Evolutionary conservation across 768 basidiomycete genomes (phyloP).

Genomic region (Hemileccinum impolitum): DNA sequence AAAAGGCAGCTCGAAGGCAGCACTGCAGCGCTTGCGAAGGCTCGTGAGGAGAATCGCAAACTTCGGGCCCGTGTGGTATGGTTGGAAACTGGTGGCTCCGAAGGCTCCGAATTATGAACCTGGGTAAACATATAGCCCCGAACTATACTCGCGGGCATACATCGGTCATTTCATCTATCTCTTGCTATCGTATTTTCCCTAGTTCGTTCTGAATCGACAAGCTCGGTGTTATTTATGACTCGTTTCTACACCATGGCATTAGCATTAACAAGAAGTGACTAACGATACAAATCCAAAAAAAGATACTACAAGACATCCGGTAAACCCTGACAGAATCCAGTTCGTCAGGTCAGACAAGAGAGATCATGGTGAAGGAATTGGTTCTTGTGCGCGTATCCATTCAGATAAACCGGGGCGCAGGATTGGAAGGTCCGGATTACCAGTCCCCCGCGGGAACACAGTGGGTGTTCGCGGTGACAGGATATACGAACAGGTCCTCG

Average conservation of each 20-base stretch:
- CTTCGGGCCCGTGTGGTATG: constrained; percentile 41
- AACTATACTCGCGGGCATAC: constrained; percentile 12
- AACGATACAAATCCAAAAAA: constrained; percentile 10
- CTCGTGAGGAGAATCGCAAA: constrained; percentile 52
- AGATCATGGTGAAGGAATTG: constrained; percentile 15
- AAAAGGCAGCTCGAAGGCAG: constrained; percentile 46
- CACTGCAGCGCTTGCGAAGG: constrained; percentile 40
- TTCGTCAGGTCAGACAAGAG: background rate
- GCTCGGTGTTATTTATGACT: constrained; percentile 2
- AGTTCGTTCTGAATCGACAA: constrained; percentile 11
- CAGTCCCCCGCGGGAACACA: constrained; percentile 40
- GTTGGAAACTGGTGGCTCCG: constrained; percentile 34
- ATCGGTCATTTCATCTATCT: constrained; percentile 9
- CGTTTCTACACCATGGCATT: too few relatives aligned
- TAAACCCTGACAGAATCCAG: background rate
- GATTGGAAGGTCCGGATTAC: constrained; percentile 54
- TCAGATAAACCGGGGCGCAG: constrained; percentile 48
- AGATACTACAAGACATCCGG: background rate
- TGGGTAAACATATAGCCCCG: constrained; percentile 9
- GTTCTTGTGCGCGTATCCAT: constrained; percentile 45
- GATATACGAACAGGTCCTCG: constrained; percentile 14
- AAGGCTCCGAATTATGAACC: constrained; percentile 30
- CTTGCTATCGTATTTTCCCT: constrained; percentile 1
- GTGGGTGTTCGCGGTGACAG: constrained; percentile 13
- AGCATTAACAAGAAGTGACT: constrained; percentile 4